Percentiles rank a stretch among this genome's conserved stretches.
These are phyloP conservation scores for Colletotrichum sp. DNA, from an alignment of 2,329 filamentous ascomycete genomes.

Conservation along the genomic window DNA sequence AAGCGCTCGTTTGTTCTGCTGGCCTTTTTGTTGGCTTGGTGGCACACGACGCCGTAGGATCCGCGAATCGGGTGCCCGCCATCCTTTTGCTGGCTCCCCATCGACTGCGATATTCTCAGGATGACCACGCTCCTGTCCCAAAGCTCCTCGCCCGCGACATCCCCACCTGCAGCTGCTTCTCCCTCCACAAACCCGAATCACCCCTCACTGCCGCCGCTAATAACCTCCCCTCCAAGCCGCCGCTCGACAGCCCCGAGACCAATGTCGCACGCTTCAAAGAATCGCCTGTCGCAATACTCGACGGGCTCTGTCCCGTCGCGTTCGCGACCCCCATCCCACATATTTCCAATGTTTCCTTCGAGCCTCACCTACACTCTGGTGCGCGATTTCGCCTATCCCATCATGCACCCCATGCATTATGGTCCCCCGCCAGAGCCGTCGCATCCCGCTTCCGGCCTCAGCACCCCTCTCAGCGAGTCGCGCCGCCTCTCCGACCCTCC, in stretches of 20 bases:
- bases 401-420: conserved; percentile 87
- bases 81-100: conserved; percentile 24
- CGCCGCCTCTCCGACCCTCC: conserved; percentile 85
- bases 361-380: conserved; percentile 89
- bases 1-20: not conserved
- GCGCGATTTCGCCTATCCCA: conserved; percentile 92
- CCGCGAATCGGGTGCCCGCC: conserved; percentile 29
- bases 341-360: conserved; percentile 84
- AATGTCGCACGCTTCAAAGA: conserved; percentile 79
- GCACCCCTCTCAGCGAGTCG: conserved; percentile 83
- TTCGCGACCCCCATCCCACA: conserved; percentile 81
- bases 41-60: conserved; percentile 17
- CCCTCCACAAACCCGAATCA: conserved; percentile 55
- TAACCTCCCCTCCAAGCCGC: conserved; percentile 62
- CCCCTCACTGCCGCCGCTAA: conserved; percentile 60
- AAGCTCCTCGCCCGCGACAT: conserved; percentile 58
- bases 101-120: conserved; percentile 18
- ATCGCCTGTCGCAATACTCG: conserved; percentile 85
- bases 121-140: conserved; percentile 64
- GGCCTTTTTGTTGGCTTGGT: not conserved
- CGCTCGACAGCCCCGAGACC: conserved; percentile 68
- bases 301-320: conserved; percentile 70
- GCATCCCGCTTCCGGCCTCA: conserved; percentile 74
- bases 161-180: conserved; percentile 54
- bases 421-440: conserved; percentile 82